A percentile compares a stretch with the other conserved stretches of the same genome.
Evolutionary conservation across 164 flowering plant species (phyloP).

Genomic region (Sextonia rubra): DNA sequence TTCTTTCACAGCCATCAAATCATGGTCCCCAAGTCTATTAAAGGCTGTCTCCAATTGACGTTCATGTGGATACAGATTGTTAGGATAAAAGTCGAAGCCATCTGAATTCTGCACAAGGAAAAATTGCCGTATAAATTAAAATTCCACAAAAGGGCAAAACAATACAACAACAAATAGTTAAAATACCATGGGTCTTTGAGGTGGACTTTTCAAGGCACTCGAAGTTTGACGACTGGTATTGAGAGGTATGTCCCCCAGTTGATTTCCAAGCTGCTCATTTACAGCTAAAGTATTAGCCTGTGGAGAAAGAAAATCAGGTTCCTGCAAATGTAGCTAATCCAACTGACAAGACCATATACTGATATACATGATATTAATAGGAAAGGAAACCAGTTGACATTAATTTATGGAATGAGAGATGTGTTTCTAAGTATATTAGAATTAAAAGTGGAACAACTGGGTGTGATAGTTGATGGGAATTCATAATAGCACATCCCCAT

Average conservation of each 20-base stretch:
- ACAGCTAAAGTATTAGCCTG: conserved; percentile 55
- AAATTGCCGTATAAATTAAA: background rate
- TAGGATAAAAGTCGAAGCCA: conserved; percentile 18
- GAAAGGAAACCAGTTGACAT: background rate
- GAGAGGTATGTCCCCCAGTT: conserved; percentile 17
- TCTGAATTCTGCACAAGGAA: conserved; percentile 32
- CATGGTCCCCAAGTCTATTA: conserved; percentile 27
- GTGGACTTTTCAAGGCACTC: conserved; percentile 25
- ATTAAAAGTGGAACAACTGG: background rate
- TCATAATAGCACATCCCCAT: too few species aligned
- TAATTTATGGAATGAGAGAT: background rate
- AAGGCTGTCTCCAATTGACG: conserved; percentile 22
- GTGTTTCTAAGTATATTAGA: background rate
- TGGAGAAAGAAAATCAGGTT: conserved; percentile 13
- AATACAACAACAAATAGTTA: background rate
- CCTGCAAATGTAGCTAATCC: background rate
- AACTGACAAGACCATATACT: background rate
- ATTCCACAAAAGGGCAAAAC: background rate
- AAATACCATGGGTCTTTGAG: conserved; percentile 36
- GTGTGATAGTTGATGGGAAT: background rate
- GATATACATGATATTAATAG: background rate
- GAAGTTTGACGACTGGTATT: conserved; percentile 20
- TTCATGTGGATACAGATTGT: conserved; percentile 24
- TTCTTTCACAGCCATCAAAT: conserved; percentile 20
- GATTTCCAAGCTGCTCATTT: conserved; percentile 24